Evolutionary conservation across 2,329 filamentous ascomycete genomes (phyloP), one percentile per base, ranked within the genome.

Genomic region (Fusarium coicis): DNA sequence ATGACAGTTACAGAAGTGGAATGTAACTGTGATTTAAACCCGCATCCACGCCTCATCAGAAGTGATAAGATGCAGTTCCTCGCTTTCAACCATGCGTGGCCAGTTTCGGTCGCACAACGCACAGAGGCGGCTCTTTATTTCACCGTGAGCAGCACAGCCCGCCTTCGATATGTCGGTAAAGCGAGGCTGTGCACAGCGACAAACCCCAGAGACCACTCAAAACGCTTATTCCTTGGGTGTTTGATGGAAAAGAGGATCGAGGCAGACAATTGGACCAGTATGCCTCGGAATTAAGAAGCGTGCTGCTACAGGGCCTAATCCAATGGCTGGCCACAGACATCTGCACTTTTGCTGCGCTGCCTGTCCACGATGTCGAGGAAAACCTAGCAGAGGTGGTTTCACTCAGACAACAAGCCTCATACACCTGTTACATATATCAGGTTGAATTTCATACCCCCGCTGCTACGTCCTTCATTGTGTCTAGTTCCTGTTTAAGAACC

Each of bases 331-430:
- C 40, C 47, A 49, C 50, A 44, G 47, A 52, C 32, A 47, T 23
- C 42, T 73, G 70, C 70, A 72, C 58, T 52, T 72, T 73, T 44
- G 46, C 46, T 66, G 28, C 32, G 26, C 39, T 66, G 59, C 30
- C 52, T 37, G 30, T 47, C 42, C 42, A 56, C 66, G 40, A 70
- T 70, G 26, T 58, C 42, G 34, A 42, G 28, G 42, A 42, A 65
- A 53, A 55, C 59, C 66, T 58, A 46, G 59, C 66, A 40, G 15
- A 65, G 47, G 18, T 59, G 30, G 16, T 58, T 65, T 43, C 28
- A 26, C 42, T 53, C 14, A 14, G 54, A 47, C 32, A 56, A 40
- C 53, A n/a, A 40, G 19, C 53, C 32, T 47, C 37, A 44, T 40
- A 34, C 34, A 58, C 34, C 26, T 42, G 26, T 18, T 34, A 26